Evolutionary conservation across 2,329 filamentous ascomycete species (phyloP).

Genomic region (Aspergillus sojae): DNA sequence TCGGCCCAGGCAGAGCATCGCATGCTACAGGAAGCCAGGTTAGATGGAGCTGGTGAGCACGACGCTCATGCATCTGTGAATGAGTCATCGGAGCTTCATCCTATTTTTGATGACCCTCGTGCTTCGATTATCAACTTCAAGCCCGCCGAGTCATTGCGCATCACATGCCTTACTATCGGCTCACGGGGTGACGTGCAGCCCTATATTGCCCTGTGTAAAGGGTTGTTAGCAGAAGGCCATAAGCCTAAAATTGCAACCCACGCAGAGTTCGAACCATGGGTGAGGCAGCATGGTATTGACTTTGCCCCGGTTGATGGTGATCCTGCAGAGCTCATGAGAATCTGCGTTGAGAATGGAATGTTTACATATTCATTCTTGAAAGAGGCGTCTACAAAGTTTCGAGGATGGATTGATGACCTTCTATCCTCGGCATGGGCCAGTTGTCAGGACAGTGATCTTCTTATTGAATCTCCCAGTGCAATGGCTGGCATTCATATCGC

Average conservation of each 20-base stretch:
- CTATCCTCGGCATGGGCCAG: constrained; percentile 79
- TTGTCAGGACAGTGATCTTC: constrained; percentile 82
- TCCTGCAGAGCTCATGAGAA: constrained; percentile 88
- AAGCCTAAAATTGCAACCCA: constrained; percentile 87
- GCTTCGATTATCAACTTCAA: constrained; percentile 92
- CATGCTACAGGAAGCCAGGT: constrained; percentile 74
- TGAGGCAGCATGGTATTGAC: constrained; percentile 89
- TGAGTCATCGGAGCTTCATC: constrained; percentile 57
- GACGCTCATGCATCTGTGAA: constrained; percentile 25
- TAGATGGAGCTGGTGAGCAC: constrained; percentile 44
- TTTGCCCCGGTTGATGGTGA: constrained; percentile 88
- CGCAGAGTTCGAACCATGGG: constrained; percentile 83
- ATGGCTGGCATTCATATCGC: constrained; percentile 99
- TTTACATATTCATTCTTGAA: constrained; percentile 90
- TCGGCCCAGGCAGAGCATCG: constrained; percentile 79
- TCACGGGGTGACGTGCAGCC: constrained; percentile 96
- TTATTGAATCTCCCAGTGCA: constrained; percentile 93
- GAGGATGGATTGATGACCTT: constrained; percentile 91
- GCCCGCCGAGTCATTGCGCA: constrained; percentile 73
- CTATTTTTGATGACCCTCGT: constrained; percentile 87
- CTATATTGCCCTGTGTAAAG: constrained; percentile 95
- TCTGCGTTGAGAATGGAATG: constrained; percentile 96
- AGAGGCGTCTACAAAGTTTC: constrained; percentile 84
- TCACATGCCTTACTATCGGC: constrained; percentile 94
- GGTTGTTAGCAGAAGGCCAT: constrained; percentile 84